Evolutionary conservation across 2,329 filamentous ascomycete genomes (phyloP), one percentile per base, ranked within the genome.

Genomic region (Monilinia fructicola): DNA sequence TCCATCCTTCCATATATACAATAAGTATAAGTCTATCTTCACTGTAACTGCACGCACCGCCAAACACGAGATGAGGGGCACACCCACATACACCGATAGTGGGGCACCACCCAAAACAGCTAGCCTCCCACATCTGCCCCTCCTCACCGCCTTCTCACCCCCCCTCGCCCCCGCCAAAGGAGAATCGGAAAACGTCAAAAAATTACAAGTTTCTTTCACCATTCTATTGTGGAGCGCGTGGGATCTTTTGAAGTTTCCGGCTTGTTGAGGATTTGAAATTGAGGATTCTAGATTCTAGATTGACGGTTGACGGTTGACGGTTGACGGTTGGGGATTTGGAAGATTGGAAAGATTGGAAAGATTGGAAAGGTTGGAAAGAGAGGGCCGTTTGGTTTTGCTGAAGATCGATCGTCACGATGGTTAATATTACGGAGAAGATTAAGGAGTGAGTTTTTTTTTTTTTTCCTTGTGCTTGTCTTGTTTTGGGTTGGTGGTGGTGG

Each of bases 391-490:
- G n/a, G n/a, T n/a, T n/a, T n/a, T n/a, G n/a, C n/a, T n/a, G n/a
- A n/a, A n/a, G n/a, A n/a, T n/a, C n/a, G 31, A 67, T 66, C 67
- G 72, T 67, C 79, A 85, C 81, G 76, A 99, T 99, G 95, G 95
- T 98, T 80, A 98, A 98, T 83, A 99, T 99, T 73, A 98, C 95
- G 72, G 96, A 99, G 66, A 98, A 97, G 86, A 99, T 99, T 83
- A 99, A 99, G 85, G 95, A 98, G 94, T 97, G 81, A 76, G 89
- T 48, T 58, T 52, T n/a, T 26, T 28, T 4, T 18, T 42, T 23
- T 56, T 23, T 42, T 6, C 5, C 9, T 35, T 35, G 3, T 31
- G 28, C 28, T 31, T 31, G 3, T 31, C 3, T 35, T 35, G 31
- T 5, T 35, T 35, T 5, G 31, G 31, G 6, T 35, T 35, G 31